phyloP scores from a whole-genome alignment of 148 eudicot species.

The Persicaria maculosa region DNA sequence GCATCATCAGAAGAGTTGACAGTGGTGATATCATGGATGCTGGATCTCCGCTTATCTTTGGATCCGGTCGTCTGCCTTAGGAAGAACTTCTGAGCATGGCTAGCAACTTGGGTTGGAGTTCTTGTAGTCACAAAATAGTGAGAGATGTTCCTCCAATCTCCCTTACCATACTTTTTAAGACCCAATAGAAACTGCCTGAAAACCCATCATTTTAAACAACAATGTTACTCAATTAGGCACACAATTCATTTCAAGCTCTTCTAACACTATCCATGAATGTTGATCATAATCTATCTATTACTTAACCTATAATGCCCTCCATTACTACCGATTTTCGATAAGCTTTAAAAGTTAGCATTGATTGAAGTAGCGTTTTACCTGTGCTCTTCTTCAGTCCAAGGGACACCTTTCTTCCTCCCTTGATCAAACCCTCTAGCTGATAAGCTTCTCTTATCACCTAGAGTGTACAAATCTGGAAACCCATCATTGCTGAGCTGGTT shows the following conservation, averaged over 20 bases:
- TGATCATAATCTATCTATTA: not conserved
- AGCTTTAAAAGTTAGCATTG: no score
- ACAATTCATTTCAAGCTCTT: not conserved
- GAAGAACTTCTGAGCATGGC: slow-evolving; percentile 96
- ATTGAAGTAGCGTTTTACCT: no score
- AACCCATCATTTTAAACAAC: not conserved
- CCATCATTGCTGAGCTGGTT: slow-evolving; percentile 22
- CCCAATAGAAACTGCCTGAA: slow-evolving; percentile 80
- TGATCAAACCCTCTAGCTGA: slow-evolving; percentile 50
- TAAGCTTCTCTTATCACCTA: slow-evolving; percentile 43
- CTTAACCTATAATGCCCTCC: no score
- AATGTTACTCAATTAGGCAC: not conserved
- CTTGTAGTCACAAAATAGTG: slow-evolving; percentile 72
- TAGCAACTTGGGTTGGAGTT: slow-evolving; percentile 94
- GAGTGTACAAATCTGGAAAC: slow-evolving; percentile 27
- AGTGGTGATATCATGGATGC: slow-evolving; percentile 91
- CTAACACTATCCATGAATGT: not conserved
- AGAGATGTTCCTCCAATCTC: slow-evolving; percentile 95
- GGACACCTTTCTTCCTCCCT: slow-evolving; percentile 91
- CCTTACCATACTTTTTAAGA: slow-evolving; percentile 78
- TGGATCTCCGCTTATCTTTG: slow-evolving; percentile 78
- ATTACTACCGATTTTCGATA: no score
- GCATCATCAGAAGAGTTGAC: slow-evolving; percentile 30
- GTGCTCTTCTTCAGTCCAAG: slow-evolving; percentile 98
- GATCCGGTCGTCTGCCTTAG: slow-evolving; percentile 60